phyloP scores from a whole-genome alignment of 345 rosid genomes.

The Punica granatum region DNA sequence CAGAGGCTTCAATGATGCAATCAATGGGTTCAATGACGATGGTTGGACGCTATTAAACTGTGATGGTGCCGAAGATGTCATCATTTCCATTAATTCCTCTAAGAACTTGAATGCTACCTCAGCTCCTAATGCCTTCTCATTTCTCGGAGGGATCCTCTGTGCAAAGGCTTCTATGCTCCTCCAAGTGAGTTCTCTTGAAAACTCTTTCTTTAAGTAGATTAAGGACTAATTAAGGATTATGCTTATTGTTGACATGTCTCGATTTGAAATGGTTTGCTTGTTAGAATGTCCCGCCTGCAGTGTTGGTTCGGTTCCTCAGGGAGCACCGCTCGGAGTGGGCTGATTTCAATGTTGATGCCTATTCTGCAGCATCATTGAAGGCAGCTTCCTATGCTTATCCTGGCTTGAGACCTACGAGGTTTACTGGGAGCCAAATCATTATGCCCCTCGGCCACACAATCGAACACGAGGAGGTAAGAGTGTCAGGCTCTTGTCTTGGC shows the following conservation, averaged over 20 bases:
- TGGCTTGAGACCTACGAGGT: slow-evolving; percentile 88
- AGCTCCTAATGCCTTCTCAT: slow-evolving; percentile 50
- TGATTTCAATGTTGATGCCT: slow-evolving; percentile 95
- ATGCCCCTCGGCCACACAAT: slow-evolving; percentile 98
- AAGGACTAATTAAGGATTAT: background rate
- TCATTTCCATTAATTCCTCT: slow-evolving; percentile 71
- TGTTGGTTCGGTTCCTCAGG: slow-evolving; percentile 82
- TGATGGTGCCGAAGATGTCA: slow-evolving; percentile 90
- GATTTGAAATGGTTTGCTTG: slow-evolving; percentile 7
- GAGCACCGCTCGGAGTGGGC: slow-evolving; percentile 99
- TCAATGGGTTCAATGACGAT: slow-evolving; percentile 88
- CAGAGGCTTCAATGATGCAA: slow-evolving; percentile 87
- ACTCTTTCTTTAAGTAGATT: background rate
- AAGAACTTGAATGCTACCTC: slow-evolving; percentile 43
- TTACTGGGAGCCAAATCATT: slow-evolving; percentile 89
- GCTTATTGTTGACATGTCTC: background rate
- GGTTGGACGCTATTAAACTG: slow-evolving; percentile 85
- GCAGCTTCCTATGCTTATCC: slow-evolving; percentile 78
- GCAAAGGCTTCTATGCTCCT: slow-evolving; percentile 99
- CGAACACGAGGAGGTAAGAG: slow-evolving; percentile 89
- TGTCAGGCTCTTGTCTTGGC: background rate
- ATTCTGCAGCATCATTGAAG: slow-evolving; percentile 80
- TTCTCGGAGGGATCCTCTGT: slow-evolving; percentile 89
- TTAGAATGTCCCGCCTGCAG: slow-evolving; percentile 95
- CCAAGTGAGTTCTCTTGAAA: slow-evolving; percentile 43